Base-by-base conservation (phyloP, 768 basidiomycete genomes). In the Tubosaeta sp. region DNA sequence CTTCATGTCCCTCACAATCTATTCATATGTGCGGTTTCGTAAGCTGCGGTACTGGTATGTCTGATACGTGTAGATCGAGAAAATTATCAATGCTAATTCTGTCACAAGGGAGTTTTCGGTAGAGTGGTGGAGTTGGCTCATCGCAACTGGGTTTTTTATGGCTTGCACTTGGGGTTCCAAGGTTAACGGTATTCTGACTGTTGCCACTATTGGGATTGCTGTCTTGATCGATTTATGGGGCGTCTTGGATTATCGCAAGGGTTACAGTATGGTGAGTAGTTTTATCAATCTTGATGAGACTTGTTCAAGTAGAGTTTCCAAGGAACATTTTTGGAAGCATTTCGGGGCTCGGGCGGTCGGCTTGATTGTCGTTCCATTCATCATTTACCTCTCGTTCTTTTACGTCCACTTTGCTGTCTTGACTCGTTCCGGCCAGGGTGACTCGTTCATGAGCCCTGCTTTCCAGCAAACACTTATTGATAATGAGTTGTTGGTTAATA, bases 151-250 rank as follows among this genome's bases (percentile, higher is more conserved):
- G 18, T 76, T 86, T 49, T 94, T 89, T 70, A 90, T 99, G 82
- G 92, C 94, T 30, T 93, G 93, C 68, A 91, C 94, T 2, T 90
- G 96, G 80, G 92, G 90, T 4, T 95, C 94, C 63, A 99, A 99
- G 71, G 96, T 98, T 71, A 97, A 97, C 59, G 96, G 96, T 31
- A 75, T 98, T 43, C 77, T 99, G 54, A 93, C 93, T 2, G 97
- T 99, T 51, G 49, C 83, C 36, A 81, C 90, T 13, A 84, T 99
- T 57, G 96, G 96, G 2, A 76, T 88, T 44, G 95, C 95, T 6
- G 96, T 98, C 39, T 64, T 90, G 27, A 83, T 95, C 53, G 96
- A 99, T 67, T 75, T 99, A 11, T 99, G 96, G 95, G 90, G 87
- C 57, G 77, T 98, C 38, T 71, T 98, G 61, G 96, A 99, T 68